Evolutionary conservation across 495 filamentous ascomycete genomes (phyloP), one percentile per base, ranked within the genome.

Genomic region (Elasticomyces elasticus): DNA sequence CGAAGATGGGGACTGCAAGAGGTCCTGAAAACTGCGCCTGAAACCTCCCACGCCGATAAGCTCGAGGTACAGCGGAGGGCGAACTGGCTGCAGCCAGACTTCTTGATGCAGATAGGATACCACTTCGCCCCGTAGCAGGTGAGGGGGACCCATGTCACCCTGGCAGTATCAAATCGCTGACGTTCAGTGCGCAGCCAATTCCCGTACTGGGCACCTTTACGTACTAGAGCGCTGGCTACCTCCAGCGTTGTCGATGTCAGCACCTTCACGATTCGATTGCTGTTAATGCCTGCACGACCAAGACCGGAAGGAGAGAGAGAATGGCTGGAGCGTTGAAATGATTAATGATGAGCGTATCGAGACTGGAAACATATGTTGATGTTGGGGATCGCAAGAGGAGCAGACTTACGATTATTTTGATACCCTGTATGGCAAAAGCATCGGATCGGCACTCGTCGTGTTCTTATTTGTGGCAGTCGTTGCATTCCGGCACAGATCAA

Each of bases 1-100:
- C 42, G 43, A 23, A 48, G 35, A 10, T 62, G 59, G 54, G 55
- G 55, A 3, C 27, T 58, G 9, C 31, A 53, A 30, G 55, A 58
- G 12, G 55, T 58, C 7, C 49, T 58, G 27, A 49, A 58, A 28
- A 49, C 49, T 20, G 48, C 17, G 17, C n/a, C 17, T 11, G 47
- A 52, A 6, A 27, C 41, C 3, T 41, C 28, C 23, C 13, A 24
- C 31, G 47, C 13, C 28, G 45, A 52, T 28, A 37, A 40, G 35
- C n/a, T 33, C 22, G 52, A 22, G 3, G 54, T 49, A 10, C 22
- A 54, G 24, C 23, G 30, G 28, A 41, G 37, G 35, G 59, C 51
- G 19, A n/a, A 28, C 4, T 45, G 31, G 37, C 26, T 45, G 19
- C 53, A 49, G 12, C 43, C 27, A 33, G 51, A 43, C 13, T 61